Percentiles rank a stretch among this genome's conserved stretches.
These are phyloP conservation scores for Rhododendron ferrugineum DNA, from an alignment of 148 eudicot genomes.

Conservation along the genomic window DNA sequence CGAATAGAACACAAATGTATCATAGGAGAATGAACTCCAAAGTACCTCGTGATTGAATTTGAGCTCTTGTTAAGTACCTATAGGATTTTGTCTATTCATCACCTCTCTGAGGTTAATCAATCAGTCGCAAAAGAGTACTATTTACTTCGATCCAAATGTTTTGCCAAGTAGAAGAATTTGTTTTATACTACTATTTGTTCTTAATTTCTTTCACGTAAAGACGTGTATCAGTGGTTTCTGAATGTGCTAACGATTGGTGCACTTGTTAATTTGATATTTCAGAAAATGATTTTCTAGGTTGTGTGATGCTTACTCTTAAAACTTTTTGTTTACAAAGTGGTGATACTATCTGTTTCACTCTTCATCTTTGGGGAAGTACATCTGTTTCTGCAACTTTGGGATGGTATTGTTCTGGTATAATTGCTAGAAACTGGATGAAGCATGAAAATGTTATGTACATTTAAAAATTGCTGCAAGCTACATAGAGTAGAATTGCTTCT, in stretches of 20 bases:
- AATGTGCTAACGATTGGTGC: neutral
- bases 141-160: neutral
- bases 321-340: neutral
- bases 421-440: neutral
- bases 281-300: neutral
- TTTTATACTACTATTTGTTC: neutral
- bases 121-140: neutral
- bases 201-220: neutral
- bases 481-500: neutral
- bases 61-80: neutral
- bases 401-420: neutral
- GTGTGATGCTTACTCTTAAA: neutral
- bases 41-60: neutral
- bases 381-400: neutral
- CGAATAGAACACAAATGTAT: neutral
- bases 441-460: neutral
- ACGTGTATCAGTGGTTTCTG: neutral
- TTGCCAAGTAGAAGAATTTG: neutral
- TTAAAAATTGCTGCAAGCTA: neutral
- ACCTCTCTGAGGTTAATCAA: neutral
- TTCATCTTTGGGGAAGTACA: neutral
- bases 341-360: neutral
- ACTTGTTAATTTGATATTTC: neutral
- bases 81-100: neutral
- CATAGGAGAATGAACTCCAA: neutral